These are phyloP conservation scores for Rhodofomes roseus DNA, from an alignment of 1,284 basidiomycete species.

Conservation along the genomic window DNA sequence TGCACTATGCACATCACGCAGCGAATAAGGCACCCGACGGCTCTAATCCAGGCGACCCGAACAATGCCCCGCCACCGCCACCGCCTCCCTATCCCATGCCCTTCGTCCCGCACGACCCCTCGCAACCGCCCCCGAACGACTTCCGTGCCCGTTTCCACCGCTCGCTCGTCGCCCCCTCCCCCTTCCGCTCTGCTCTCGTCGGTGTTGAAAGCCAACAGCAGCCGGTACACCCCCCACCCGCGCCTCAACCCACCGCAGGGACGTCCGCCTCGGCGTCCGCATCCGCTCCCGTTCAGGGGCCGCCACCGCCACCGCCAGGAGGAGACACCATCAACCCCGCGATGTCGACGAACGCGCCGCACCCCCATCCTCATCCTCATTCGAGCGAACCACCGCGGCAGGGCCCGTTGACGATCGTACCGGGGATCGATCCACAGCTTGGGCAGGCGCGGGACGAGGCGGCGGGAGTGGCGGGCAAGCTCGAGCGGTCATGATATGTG, in stretches of 20 bases:
- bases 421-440: constrained; percentile 30
- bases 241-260: constrained; percentile 5
- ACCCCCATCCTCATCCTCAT: background rate
- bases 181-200: constrained; percentile 45
- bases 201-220: constrained; percentile 15
- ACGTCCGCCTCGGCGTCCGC: constrained; percentile 31
- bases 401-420: background rate
- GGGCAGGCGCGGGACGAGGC: constrained; percentile 35
- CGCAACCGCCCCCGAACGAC: constrained; percentile 43
- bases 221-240: background rate
- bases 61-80: constrained; percentile 27
- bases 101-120: constrained; percentile 22
- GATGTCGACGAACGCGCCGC: constrained; percentile 22
- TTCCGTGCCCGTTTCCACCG: constrained; percentile 71
- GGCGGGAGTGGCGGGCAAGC: constrained; percentile 30
- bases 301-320: background rate
- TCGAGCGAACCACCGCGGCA: constrained; percentile 22
- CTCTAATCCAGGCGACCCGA: constrained; percentile 1
- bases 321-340: constrained; percentile 48
- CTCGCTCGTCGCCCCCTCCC: constrained; percentile 58
- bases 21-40: constrained; percentile 35
- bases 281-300: constrained; percentile 26
- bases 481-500: constrained; percentile 19
- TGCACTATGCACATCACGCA: constrained; percentile 60
- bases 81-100: constrained; percentile 32